Evolutionary conservation across 768 basidiomycete genomes (phyloP), one percentile per base, ranked within the genome.

Genomic region (Phaeotremella skinneri): DNA sequence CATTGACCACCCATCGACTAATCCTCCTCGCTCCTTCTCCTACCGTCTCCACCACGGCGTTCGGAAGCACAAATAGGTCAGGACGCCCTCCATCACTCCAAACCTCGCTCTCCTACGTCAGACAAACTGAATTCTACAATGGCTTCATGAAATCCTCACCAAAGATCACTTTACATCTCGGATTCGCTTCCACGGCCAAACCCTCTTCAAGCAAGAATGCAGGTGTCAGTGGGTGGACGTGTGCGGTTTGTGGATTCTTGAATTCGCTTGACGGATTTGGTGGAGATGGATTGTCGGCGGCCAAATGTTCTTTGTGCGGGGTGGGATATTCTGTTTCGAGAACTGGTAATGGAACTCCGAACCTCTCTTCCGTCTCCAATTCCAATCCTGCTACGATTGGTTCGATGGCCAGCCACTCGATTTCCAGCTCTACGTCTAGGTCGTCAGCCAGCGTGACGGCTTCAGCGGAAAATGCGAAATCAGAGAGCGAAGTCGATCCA

Each of bases 71-170:
- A 2, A 27, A 31, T 20, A 6, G 17, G 4, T 13, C 34, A 3
- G 13, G 83, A 17, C 73, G 53, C 47, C 73, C 78, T 1, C 76
- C 82, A 37, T 92, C 90, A 0, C 86, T 91, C 68, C 79, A 81
- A 13, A 70, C 94, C 60, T 82, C 85, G 63, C 82, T 97, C 17
- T 78, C 81, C 0, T 79, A 79, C 63, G 81, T 97, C 49, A 78
- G 79, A 0, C 87, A 86, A 68, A 94, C 92, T 1, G 90, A 96
- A 54, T 83, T 87, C 76, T 97, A 94, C 72, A 85, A 86, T 2
- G 91, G 94, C 1, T 83, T 97, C 51, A 88, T 97, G 81, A 88
- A 84, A 53, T 91, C 89, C 2, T 90, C 88, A 0, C 69, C 94
- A 1, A 99, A 99, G 77, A 82, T 94, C 56, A 93, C 94, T 0